These are phyloP conservation scores for Coprinopsis cinerea DNA, from an alignment of 768 basidiomycete species.

Conservation along the genomic window DNA sequence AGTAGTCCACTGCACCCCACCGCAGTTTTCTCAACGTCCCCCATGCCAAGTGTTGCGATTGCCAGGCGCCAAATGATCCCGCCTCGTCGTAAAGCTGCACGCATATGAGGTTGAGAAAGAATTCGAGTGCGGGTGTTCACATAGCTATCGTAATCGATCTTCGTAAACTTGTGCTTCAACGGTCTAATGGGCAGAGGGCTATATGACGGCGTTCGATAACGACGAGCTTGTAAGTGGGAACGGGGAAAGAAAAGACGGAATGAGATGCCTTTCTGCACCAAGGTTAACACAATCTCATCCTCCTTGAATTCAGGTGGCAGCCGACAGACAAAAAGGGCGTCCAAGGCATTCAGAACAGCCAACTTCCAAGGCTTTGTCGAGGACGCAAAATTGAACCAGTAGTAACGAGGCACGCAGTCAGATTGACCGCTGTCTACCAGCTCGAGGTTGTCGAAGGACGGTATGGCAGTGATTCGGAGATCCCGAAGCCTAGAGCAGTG, in stretches of 20 bases:
- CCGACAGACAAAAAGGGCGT: neutral
- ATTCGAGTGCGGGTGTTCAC: neutral
- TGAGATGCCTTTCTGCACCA: neutral
- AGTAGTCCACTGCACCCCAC: no score
- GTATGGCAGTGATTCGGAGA: no score
- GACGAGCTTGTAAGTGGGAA: neutral
- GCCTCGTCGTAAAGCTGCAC: no score
- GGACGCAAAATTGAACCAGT: no score
- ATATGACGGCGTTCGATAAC: neutral
- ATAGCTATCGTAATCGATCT: conserved; percentile 1
- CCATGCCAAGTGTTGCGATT: no score
- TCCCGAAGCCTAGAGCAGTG: no score
- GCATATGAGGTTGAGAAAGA: no score
- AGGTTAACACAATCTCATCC: neutral
- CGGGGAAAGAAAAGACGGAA: neutral
- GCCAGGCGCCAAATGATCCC: conserved; percentile 5
- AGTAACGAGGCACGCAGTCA: no score
- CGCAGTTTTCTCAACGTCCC: no score
- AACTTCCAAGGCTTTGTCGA: no score
- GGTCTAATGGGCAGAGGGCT: neutral
- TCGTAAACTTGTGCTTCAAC: neutral
- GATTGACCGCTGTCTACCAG: no score
- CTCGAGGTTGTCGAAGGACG: no score
- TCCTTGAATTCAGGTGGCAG: neutral
- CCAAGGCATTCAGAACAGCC: neutral